Evolutionary conservation across 1,284 basidiomycete genomes (phyloP).

Genomic region (Blastosporella zonata): DNA sequence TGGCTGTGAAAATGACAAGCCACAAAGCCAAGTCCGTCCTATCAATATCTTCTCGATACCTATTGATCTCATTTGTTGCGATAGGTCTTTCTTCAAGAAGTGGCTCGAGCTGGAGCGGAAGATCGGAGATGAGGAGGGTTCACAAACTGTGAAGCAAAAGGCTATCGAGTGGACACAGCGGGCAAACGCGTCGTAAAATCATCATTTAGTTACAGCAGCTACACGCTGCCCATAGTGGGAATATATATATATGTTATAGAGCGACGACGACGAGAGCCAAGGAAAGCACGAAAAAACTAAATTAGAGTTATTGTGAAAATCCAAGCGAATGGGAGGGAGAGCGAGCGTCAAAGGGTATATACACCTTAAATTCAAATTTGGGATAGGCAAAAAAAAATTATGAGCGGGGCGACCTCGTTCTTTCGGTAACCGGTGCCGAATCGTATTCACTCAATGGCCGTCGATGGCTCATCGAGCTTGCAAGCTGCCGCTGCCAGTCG

Average conservation of each 20-base stretch:
- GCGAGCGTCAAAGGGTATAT: constrained; percentile 42
- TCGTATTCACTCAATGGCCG: constrained; percentile 72
- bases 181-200: constrained; percentile 34
- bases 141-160: constrained; percentile 78
- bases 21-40: constrained; percentile 86
- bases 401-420: constrained; percentile 63
- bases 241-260: constrained; percentile 33
- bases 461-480: constrained; percentile 70
- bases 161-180: constrained; percentile 86
- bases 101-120: constrained; percentile 90
- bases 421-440: constrained; percentile 48
- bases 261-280: constrained; percentile 25
- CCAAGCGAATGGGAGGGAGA: constrained; percentile 44
- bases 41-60: constrained; percentile 10
- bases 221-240: constrained; percentile 28
- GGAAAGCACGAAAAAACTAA: constrained; percentile 36
- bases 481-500: constrained; percentile 79
- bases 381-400: constrained; percentile 38
- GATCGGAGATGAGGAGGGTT: constrained; percentile 85
- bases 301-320: constrained; percentile 44
- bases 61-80: constrained; percentile 13
- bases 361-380: constrained; percentile 42
- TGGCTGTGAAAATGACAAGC: constrained; percentile 84
- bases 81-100: constrained; percentile 92
- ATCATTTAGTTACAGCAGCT: constrained; percentile 24